Evolutionary conservation across 139 green algal genomes (phyloP).

Genomic region (Limnomonas spitsbergensis): DNA sequence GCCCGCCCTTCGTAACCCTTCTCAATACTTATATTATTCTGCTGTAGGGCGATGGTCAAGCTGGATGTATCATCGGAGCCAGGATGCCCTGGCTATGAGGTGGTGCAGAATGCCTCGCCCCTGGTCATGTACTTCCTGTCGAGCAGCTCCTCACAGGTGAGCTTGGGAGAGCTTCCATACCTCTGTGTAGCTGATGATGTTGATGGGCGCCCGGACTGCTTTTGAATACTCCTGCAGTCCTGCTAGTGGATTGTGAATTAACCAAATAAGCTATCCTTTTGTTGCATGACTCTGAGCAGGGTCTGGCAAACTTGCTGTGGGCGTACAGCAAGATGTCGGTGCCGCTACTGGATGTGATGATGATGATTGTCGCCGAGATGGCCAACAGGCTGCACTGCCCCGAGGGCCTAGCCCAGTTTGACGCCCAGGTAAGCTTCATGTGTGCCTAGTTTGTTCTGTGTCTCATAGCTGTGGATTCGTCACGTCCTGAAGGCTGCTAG

Average conservation of each 20-base stretch:
- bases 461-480: too few relatives aligned
- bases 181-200: too few relatives aligned
- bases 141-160: slow-evolving; percentile 16
- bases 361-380: slow-evolving; percentile 46
- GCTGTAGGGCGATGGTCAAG: slow-evolving; percentile 42
- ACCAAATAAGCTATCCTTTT: too few relatives aligned
- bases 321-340: slow-evolving; percentile 51
- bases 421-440: not conserved
- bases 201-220: too few relatives aligned
- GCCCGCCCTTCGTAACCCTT: not conserved
- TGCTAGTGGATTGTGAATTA: too few relatives aligned
- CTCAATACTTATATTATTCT: not conserved
- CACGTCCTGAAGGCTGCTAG: too few relatives aligned
- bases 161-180: too few relatives aligned
- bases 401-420: not conserved
- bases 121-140: slow-evolving; percentile 31
- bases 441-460: not conserved
- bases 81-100: slow-evolving; percentile 32
- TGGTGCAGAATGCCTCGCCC: slow-evolving; percentile 39
- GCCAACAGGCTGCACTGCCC: slow-evolving; percentile 40
- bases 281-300: slow-evolving; percentile 29
- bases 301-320: slow-evolving; percentile 60
- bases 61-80: slow-evolving; percentile 42
- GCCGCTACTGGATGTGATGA: slow-evolving; percentile 33
- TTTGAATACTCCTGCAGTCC: too few relatives aligned